Evolutionary conservation across 2,329 filamentous ascomycete genomes (phyloP), one percentile per base, ranked within the genome.

Genomic region (Colletotrichum higginsianum): DNA sequence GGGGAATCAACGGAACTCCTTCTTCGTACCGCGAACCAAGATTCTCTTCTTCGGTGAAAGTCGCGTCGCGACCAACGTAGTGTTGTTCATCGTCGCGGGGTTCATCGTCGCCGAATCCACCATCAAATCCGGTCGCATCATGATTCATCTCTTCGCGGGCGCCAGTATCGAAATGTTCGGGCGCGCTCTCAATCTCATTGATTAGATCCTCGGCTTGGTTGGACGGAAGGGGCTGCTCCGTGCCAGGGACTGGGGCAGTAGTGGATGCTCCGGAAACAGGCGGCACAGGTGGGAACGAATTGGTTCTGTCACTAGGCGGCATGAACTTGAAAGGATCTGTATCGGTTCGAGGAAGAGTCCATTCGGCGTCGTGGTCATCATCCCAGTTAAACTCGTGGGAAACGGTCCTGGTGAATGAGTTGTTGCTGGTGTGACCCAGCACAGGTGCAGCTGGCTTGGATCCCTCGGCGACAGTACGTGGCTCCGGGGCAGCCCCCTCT

Each of bases 11-110:
- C 1, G 92, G 92, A 5, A 94, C 71, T 0, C 92, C 92, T 81
- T 94, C 92, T 69, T 93, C 91, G 74, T 87, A 94, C 55, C 92
- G 88, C 30, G 88, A 87, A 35, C 92, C 88, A 1, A 83, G 82
- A 26, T 82, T 82, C 47, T 86, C 82, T 46, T 83, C 83, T 15
- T 84, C 80, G 1, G 79, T 73, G 52, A 80, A 83, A 26, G 81
- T 78, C 0, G 86, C 72, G 23, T 86, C 83, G 16, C 86, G 83
- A 11, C 86, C 86, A 56, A 86, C 79, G 11, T 80, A 83, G 53
- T 83, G 80, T 9, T 80, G 42, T 38, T 38, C 35, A 72, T 77
- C 73, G 66, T 75, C 61, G 55, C 73, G 7, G 7, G 40, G 35
- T 26, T 49, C 38, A 8, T 55, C 69, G 18, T 64, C 74, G 58